Conservation (phyloP, 768 basidiomycete species). For the Auricularia heimuer region DNA sequence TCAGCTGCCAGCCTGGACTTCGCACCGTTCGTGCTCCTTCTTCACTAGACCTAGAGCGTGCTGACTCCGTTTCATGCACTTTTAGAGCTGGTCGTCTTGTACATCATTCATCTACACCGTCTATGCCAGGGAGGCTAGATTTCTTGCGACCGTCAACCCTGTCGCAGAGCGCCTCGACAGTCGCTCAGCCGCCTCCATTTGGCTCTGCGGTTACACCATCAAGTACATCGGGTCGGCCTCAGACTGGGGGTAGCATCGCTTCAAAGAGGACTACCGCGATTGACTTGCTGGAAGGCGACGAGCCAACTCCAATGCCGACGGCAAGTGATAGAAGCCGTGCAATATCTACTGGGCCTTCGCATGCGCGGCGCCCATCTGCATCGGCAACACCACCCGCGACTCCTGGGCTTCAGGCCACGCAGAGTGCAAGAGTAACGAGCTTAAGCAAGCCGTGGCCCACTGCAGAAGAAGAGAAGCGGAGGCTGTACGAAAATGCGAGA, state of each 20-base stretch:
- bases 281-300: constrained; percentile 13
- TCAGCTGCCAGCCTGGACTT: background rate
- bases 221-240: background rate
- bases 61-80: background rate
- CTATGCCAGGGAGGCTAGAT: background rate
- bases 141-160: background rate
- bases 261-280: background rate
- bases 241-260: background rate
- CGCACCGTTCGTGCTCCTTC: background rate
- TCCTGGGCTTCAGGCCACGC: background rate
- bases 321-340: constrained; percentile 2
- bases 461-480: constrained; percentile 68
- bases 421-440: background rate
- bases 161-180: background rate
- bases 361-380: background rate
- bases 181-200: background rate
- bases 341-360: background rate
- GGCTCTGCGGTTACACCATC: background rate
- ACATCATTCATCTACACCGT: background rate
- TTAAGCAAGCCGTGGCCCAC: constrained; percentile 39
- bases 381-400: background rate
- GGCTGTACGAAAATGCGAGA: constrained; percentile 60
- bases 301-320: background rate
- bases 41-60: background rate
- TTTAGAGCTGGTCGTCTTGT: background rate